Percentiles rank a stretch among this genome's conserved stretches.
These are phyloP conservation scores for Coemansia sp. DNA, from an alignment of 192 early-diverging fungal genomes.

Conservation along the genomic window DNA sequence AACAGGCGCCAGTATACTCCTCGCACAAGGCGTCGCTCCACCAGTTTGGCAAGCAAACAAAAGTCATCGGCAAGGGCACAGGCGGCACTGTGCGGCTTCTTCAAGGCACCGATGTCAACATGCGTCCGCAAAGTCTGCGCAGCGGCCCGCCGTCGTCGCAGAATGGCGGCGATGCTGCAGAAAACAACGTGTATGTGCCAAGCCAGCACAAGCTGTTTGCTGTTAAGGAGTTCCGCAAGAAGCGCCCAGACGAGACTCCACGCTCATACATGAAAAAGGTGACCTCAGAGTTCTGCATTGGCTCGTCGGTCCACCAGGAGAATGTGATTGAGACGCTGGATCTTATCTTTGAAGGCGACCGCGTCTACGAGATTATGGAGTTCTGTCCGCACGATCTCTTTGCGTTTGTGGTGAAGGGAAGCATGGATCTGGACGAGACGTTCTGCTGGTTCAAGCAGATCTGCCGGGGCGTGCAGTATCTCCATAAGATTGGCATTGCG, in stretches of 20 bases:
- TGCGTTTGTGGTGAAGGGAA: constrained; percentile 70
- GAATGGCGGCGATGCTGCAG: constrained; percentile 24
- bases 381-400: constrained; percentile 91
- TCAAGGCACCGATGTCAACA: constrained; percentile 43
- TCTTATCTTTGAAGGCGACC: constrained; percentile 66
- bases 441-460: constrained; percentile 89
- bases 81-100: constrained; percentile 73
- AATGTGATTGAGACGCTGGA: constrained; percentile 80
- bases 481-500: constrained; percentile 89
- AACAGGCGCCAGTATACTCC: constrained; percentile 43
- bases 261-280: constrained; percentile 80
- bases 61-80: constrained; percentile 67
- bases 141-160: constrained; percentile 50
- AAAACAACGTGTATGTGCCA: constrained; percentile 30
- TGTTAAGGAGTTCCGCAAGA: constrained; percentile 78
- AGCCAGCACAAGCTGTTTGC: constrained; percentile 68
- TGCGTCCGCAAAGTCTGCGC: constrained; percentile 46
- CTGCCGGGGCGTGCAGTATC: constrained; percentile 76
- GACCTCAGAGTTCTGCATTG: constrained; percentile 81
- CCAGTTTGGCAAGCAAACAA: constrained; percentile 64
- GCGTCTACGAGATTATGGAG: constrained; percentile 83
- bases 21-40: constrained; percentile 52
- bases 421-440: constrained; percentile 75
- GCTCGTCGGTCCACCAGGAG: constrained; percentile 70
- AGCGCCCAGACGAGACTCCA: constrained; percentile 64